Percentiles rank a stretch among this genome's conserved stretches.
Evolutionary conservation across 2,329 filamentous ascomycete species (phyloP).

Genomic region (Paecilomyces formosus): DNA sequence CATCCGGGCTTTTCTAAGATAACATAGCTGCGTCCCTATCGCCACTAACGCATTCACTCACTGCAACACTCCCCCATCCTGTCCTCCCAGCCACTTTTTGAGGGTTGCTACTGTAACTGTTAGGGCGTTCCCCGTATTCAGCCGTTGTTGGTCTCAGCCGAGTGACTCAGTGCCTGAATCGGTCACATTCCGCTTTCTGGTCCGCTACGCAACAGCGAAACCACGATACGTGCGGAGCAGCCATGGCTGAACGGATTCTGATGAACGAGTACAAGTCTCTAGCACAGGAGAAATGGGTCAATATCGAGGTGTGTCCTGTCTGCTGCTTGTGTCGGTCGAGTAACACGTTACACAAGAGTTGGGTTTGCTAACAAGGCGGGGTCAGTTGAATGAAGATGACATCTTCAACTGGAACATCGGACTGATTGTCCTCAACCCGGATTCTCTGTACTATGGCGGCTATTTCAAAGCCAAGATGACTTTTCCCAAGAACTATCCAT

Average conservation of each 20-base stretch:
- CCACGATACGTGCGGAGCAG: neutral
- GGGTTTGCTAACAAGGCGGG: neutral
- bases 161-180: neutral
- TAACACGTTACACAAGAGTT: neutral
- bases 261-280: conserved; percentile 82
- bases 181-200: neutral
- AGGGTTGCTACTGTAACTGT: neutral
- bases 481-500: conserved; percentile 85
- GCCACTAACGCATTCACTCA: conserved; percentile 1
- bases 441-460: conserved; percentile 84
- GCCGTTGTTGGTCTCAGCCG: neutral
- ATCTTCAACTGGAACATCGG: conserved; percentile 82
- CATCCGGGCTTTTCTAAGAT: neutral
- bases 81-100: neutral
- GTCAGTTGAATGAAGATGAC: conserved; percentile 69
- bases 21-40: neutral
- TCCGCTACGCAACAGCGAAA: neutral
- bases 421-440: conserved; percentile 85
- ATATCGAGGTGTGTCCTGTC: conserved; percentile 62
- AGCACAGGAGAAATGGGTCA: conserved; percentile 85
- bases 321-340: neutral
- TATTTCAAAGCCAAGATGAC: conserved; percentile 88
- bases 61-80: neutral
- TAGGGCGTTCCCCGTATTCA: neutral
- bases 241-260: conserved; percentile 62